These are phyloP conservation scores for Citeromyces hawaiiensis DNA, from an alignment of 1,139 yeast genomes.

Conservation along the genomic window DNA sequence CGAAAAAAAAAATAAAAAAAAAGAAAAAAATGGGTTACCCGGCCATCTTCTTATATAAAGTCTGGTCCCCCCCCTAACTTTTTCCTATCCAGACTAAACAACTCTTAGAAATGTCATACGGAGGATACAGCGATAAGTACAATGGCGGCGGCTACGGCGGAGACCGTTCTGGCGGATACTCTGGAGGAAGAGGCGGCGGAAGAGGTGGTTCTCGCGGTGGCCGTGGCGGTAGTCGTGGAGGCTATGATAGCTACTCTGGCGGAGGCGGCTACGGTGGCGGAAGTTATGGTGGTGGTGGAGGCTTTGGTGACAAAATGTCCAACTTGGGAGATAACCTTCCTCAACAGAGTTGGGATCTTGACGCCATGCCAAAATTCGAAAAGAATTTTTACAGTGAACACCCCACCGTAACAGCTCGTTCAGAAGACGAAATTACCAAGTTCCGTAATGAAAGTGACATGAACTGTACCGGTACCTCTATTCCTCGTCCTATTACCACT, in stretches of 20 bases:
- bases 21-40: background rate
- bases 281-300: constrained; percentile 16
- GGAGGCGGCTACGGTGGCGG: constrained; percentile 20
- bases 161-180: constrained; percentile 34
- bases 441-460: constrained; percentile 80
- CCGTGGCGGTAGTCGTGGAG: constrained; percentile 47
- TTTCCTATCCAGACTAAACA: constrained; percentile 1
- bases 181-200: constrained; percentile 30
- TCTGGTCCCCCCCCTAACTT: background rate
- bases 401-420: constrained; percentile 61
- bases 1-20: background rate
- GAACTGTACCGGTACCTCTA: constrained; percentile 72
- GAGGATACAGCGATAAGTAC: constrained; percentile 8
- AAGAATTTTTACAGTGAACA: constrained; percentile 90
- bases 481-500: constrained; percentile 87
- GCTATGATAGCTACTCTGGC: constrained; percentile 16
- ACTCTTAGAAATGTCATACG: constrained; percentile 1
- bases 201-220: constrained; percentile 32
- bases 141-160: constrained; percentile 14
- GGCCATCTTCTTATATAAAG: background rate
- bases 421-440: constrained; percentile 53
- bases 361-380: constrained; percentile 75
- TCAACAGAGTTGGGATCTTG: constrained; percentile 73
- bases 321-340: constrained; percentile 40
- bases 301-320: constrained; percentile 28